Evolutionary conservation across 495 filamentous ascomycete genomes (phyloP), one percentile per base, ranked within the genome.

Genomic region (Penicillium dipodomyicola): DNA sequence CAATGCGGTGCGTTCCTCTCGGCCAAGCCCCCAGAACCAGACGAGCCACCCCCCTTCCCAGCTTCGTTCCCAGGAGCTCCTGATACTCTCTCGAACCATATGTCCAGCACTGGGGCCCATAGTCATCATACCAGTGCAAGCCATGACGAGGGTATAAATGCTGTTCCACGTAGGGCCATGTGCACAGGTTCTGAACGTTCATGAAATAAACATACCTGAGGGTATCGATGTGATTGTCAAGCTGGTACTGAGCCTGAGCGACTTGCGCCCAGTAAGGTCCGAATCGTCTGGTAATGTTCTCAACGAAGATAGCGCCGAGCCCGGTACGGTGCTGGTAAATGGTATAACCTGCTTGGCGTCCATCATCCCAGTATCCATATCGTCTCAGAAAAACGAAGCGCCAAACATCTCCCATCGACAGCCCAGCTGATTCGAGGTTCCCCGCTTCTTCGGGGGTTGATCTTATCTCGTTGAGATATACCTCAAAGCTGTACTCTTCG

Each of bases 41-140:
- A 41, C 50, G 39, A 15, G 50, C 50, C 1, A 42, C 37, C 1
- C 12, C 37, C n/a, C 39, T 52, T 14, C 50, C 50, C n/a, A 52
- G 22, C 15, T 29, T 41, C 4, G 50, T 52, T 4, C 50, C 50
- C 10, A 41, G 17, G 4, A 52, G 20, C 25, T 52, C 50, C 25
- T 42, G 23, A 14, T 43, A 52, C 22, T 52, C 49, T 6, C 22
- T 14, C 9, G 49, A 30, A 27, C 15, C 35, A 2, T 41, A 42
- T 14, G 8, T 14, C 49, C 49, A 51, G 19, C 4, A n/a, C n/a
- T 25, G 22, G 6, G 5, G 3, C 9, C 7, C 4, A 14, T 19
- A 1, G 9, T 17, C n/a, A 6, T 32, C 19, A 23, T 1, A 6
- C 47, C 47, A 49, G 4, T 17, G 17, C 30, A 33, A 35, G 1